Evolutionary conservation across 75 land plant genomes (phyloP).

Genomic region (Selaginella moellendorffii): DNA sequence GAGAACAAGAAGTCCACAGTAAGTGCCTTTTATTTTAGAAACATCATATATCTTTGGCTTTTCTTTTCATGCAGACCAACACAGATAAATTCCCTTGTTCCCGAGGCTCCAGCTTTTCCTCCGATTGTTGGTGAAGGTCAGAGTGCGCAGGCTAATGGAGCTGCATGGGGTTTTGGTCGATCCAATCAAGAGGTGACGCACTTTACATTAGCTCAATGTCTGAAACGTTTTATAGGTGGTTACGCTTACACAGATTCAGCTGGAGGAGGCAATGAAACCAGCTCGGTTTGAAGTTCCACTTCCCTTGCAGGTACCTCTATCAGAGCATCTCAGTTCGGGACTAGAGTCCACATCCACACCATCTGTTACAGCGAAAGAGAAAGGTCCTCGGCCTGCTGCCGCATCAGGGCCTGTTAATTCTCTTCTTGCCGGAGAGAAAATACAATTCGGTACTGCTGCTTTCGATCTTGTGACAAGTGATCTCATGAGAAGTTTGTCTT

Average conservation of each 20-base stretch:
- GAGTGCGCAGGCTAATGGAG: slow-evolving; percentile 1
- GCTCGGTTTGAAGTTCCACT: slow-evolving; percentile 34
- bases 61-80: neutral
- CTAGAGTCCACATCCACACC: slow-evolving; percentile 34
- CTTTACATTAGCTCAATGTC: neutral
- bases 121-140: neutral
- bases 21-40: slow-evolving; percentile 11
- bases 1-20: slow-evolving; percentile 34
- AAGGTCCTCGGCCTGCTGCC: slow-evolving; percentile 25
- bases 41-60: too few relatives aligned
- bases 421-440: slow-evolving; percentile 80
- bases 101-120: neutral
- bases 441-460: slow-evolving; percentile 70
- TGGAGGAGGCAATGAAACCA: slow-evolving; percentile 94
- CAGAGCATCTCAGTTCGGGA: slow-evolving; percentile 26
- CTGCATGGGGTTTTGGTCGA: neutral
- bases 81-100: neutral
- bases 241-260: slow-evolving; percentile 66
- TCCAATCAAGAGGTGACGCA: neutral
- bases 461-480: neutral
- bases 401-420: slow-evolving; percentile 66
- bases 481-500: neutral
- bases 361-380: slow-evolving; percentile 13
- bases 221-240: slow-evolving; percentile 45
- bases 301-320: slow-evolving; percentile 27